Base-by-base conservation (phyloP, 371 early-diverging fungal species). In the Rhizopus arrhizus region DNA sequence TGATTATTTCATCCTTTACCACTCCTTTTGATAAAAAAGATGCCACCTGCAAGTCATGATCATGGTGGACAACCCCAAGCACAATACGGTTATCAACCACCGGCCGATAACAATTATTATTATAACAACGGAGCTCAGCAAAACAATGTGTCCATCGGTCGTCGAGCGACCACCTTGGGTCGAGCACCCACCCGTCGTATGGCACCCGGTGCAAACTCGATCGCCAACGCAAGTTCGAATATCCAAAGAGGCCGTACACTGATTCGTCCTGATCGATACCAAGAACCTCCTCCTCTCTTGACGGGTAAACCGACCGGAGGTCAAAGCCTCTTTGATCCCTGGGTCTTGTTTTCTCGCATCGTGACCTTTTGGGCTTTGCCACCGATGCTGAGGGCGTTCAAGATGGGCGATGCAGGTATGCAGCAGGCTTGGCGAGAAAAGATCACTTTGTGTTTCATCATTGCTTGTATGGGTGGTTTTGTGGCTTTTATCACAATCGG, bases 351-450 rank as follows among this genome's bases (percentile, higher is more conserved):
- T 60, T 88, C 91, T 16, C 76, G 86, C 15, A 81, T 91, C 59
- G 74, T 88, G 42, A 88, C 92, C 33, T 93, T 88, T 65, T 91
- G 91, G 90, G 88, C 90, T 4, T 78, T 91, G 0, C 81, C 86
- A 15, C 69, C 85, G 9, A 72, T 90, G 71, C 70, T 92, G 35
- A 72, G 68, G 43, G 75, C 78, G 3, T 55, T 68, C 29, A 77
- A 81, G 11, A 78, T 84, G 73, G 69, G 71, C 34, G 91, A 89
- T 48, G 67, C 81, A 33, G 73, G 75, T 43, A 85, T 92, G 78
- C 91, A 88, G 63, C 93, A 91, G 72, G 96, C 96, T 12, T 94
- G 94, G 94, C 84, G 96, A 60, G 96, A 96, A 67, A 95, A 95
- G 69, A 77, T 95, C 10, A 84, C 91, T 0, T 77, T 95, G 10